Conservation (phyloP, 2,329 filamentous ascomycete species). For the Colletotrichum camelliae region DNA sequence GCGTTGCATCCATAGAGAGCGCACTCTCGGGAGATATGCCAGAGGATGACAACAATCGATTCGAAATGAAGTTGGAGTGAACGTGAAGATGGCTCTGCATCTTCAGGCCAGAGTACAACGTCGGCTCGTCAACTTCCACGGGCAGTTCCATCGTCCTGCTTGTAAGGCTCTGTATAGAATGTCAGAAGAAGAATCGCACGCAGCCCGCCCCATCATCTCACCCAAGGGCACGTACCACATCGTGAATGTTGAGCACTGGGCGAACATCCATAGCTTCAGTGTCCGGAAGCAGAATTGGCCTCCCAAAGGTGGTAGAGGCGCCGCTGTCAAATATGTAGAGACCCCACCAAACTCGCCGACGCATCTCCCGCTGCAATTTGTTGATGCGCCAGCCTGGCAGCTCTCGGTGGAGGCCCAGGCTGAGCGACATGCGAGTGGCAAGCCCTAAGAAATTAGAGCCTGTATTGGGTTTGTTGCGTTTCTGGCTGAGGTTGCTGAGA, state of each 20-base stretch:
- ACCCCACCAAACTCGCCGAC: constrained; percentile 47
- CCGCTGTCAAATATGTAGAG: constrained; percentile 51
- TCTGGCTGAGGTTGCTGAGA: constrained; percentile 48
- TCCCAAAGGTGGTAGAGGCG: constrained; percentile 48
- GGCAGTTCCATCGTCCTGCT: constrained; percentile 27
- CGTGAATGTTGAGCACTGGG: constrained; percentile 32
- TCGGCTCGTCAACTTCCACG: constrained; percentile 25
- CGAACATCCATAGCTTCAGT: constrained; percentile 34
- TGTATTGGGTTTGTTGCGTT: constrained; percentile 52
- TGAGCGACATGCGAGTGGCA: constrained; percentile 51
- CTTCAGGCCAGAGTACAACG: constrained; percentile 32
- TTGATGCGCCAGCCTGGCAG: constrained; percentile 32
- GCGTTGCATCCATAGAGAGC: constrained; percentile 26
- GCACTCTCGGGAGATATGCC: constrained; percentile 30
- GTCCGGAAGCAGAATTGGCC: constrained; percentile 28
- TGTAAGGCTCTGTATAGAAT: constrained; percentile 26
- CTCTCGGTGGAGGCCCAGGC: constrained; percentile 51
- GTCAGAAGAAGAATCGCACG: not conserved
- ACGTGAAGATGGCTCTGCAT: constrained; percentile 34
- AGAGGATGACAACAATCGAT: constrained; percentile 29
- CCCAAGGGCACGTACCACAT: constrained; percentile 21
- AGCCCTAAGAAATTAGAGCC: constrained; percentile 53
- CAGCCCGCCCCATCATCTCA: not conserved
- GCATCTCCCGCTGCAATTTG: constrained; percentile 36
- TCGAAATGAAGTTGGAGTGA: constrained; percentile 36